Evolutionary conservation across 768 basidiomycete genomes (phyloP).

Genomic region (Fistulinella prunicolor): DNA sequence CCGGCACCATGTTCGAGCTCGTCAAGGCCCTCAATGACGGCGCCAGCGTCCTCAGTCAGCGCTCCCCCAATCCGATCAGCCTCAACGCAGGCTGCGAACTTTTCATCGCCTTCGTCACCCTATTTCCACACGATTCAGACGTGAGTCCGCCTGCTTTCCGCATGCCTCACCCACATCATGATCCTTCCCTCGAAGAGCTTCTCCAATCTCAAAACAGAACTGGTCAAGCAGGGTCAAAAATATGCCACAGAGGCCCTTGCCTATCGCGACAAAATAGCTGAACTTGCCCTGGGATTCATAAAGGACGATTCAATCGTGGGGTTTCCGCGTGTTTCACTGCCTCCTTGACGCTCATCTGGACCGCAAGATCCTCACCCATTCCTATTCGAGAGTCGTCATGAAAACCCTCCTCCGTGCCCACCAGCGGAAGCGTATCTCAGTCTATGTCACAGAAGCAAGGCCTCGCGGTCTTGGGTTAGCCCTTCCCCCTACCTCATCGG

Average conservation of each 20-base stretch:
- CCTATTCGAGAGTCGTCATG: conserved; percentile 94
- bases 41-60: conserved; percentile 57
- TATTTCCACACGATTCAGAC: conserved; percentile 77
- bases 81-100: conserved; percentile 88
- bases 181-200: conserved; percentile 57
- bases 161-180: conserved; percentile 7
- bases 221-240: conserved; percentile 75
- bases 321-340: conserved; percentile 20
- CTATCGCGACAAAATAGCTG: conserved; percentile 87
- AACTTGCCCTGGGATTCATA: conserved; percentile 87
- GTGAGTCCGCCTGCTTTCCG: conserved; percentile 43
- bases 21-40: conserved; percentile 79
- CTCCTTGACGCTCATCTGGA: conserved; percentile 12
- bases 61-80: conserved; percentile 76
- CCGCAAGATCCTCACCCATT: conserved; percentile 89
- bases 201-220: conserved; percentile 74
- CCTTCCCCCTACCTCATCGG: conserved; percentile 3
- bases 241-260: conserved; percentile 78
- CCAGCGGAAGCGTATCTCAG: conserved; percentile 88
- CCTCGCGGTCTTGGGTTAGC: conserved; percentile 85
- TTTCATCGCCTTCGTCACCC: conserved; percentile 85
- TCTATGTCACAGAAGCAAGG: conserved; percentile 95
- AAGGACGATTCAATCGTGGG: conserved; percentile 89
- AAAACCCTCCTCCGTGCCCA: conserved; percentile 89
- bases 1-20: conserved; percentile 92